phyloP scores from a whole-genome alignment of 345 rosid species.

The Carallia pectinifolia region DNA sequence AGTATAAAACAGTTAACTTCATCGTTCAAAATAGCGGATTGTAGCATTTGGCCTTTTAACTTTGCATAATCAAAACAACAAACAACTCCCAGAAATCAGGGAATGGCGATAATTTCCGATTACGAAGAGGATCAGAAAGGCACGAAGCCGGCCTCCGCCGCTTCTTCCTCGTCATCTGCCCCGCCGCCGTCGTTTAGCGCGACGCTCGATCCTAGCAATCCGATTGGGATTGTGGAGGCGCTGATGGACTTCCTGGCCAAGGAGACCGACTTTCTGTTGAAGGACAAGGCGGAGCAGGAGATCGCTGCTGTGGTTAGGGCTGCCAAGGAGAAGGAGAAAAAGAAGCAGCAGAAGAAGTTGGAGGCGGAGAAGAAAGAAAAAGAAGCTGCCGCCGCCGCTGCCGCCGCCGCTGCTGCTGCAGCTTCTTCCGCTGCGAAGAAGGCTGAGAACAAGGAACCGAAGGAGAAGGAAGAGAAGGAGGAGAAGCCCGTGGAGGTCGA shows the following conservation, averaged over 20 bases:
- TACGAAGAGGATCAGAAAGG: conserved; percentile 44
- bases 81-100: background rate
- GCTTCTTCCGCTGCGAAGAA: background rate
- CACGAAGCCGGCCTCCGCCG: background rate
- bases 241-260: conserved; percentile 65
- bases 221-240: conserved; percentile 61
- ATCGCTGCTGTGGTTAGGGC: conserved; percentile 50
- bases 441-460: background rate
- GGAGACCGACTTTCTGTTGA: conserved; percentile 64
- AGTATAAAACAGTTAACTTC: no score
- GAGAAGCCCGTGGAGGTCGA: conserved; percentile 5
- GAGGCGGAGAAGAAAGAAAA: conserved; percentile 32
- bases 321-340: conserved; percentile 47
- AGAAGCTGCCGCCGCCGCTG: conserved; percentile 1
- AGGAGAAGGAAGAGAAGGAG: background rate
- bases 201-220: conserved; percentile 58
- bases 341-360: conserved; percentile 34
- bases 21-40: no score
- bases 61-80: no score
- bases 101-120: conserved; percentile 89
- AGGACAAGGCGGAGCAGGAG: conserved; percentile 63
- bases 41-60: no score
- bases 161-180: conserved; percentile 9
- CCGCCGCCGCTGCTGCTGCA: background rate
- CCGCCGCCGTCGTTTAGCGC: conserved; percentile 42